Percentiles rank a stretch among this genome's conserved stretches.
phyloP scores from a whole-genome alignment of 225 moss, liverwort and hornwort genomes.

The Polytrichum formosum region DNA sequence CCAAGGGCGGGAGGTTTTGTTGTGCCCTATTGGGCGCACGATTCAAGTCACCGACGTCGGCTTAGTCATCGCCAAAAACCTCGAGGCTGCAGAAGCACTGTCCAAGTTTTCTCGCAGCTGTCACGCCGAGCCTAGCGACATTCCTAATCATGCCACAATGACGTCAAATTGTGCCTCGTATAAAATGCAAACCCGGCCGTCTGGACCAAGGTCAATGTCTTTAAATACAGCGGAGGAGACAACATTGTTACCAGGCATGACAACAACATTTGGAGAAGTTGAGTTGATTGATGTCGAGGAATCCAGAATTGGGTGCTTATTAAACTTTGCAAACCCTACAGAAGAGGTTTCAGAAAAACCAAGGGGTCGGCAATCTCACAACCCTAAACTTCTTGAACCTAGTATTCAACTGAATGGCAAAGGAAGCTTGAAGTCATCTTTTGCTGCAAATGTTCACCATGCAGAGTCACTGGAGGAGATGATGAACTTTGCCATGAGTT shows the following conservation, averaged over 20 bases:
- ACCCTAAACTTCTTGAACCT: too few relatives aligned
- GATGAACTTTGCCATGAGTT: slow-evolving; percentile 74
- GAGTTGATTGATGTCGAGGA: too few relatives aligned
- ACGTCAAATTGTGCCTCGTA: not conserved
- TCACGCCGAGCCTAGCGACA: not conserved
- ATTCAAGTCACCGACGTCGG: slow-evolving; percentile 47
- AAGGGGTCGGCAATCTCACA: too few relatives aligned
- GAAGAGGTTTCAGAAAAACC: too few relatives aligned
- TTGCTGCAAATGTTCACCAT: slow-evolving; percentile 17
- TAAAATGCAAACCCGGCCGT: not conserved
- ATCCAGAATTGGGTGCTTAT: too few relatives aligned
- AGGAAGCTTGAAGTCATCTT: slow-evolving; percentile 2
- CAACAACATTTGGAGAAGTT: too few relatives aligned
- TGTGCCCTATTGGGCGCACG: slow-evolving; percentile 37
- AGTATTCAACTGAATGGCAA: too few relatives aligned
- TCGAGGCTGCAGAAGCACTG: slow-evolving; percentile 38
- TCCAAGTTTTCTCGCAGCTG: slow-evolving; percentile 24
- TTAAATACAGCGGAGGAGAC: not conserved
- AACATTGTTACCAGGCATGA: too few relatives aligned
- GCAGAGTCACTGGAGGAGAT: slow-evolving; percentile 48
- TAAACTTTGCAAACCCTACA: too few relatives aligned
- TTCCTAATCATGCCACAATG: not conserved
- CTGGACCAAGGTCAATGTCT: not conserved
- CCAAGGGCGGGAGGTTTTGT: slow-evolving; percentile 27
- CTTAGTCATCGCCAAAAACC: slow-evolving; percentile 47